A percentile compares a stretch with the other conserved stretches of the same genome.
These are phyloP conservation scores for Debaryomyces subglobosus DNA, from an alignment of 1,139 yeast species.

Conservation along the genomic window DNA sequence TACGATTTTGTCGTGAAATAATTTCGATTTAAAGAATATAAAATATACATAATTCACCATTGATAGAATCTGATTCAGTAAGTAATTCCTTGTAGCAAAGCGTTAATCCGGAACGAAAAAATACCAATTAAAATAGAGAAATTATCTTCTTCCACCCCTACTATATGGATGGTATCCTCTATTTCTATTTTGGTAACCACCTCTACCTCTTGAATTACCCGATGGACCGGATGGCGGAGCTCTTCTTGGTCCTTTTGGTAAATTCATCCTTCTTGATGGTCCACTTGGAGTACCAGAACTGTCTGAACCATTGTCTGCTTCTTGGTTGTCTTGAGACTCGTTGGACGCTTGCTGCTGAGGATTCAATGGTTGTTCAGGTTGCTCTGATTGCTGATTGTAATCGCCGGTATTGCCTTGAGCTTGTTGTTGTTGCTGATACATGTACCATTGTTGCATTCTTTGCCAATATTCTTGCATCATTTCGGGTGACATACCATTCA, in stretches of 20 bases:
- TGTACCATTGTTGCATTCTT: slow-evolving; percentile 78
- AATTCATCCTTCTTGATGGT: slow-evolving; percentile 35
- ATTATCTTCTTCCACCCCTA: slow-evolving; percentile 29
- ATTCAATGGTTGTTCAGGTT: slow-evolving; percentile 55
- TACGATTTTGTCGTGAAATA: slow-evolving; percentile 1
- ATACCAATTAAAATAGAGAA: not conserved
- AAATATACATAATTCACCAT: not conserved
- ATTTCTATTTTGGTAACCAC: slow-evolving; percentile 28
- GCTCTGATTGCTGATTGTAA: slow-evolving; percentile 42
- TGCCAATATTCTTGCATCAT: slow-evolving; percentile 90
- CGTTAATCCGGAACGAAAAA: not conserved
- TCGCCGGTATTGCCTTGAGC: slow-evolving; percentile 19
- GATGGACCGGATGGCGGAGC: slow-evolving; percentile 44
- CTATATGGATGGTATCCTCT: slow-evolving; percentile 39
- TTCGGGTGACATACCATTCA: slow-evolving; percentile 71
- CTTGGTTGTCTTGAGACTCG: slow-evolving; percentile 16
- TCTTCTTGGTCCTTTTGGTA: slow-evolving; percentile 50
- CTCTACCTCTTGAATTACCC: slow-evolving; percentile 30
- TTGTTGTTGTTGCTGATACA: slow-evolving; percentile 53
- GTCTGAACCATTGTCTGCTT: slow-evolving; percentile 16
- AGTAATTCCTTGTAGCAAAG: not conserved
- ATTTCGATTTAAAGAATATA: not conserved
- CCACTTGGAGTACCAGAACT: slow-evolving; percentile 22
- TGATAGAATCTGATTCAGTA: not conserved
- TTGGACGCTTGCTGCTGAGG: slow-evolving; percentile 55